Evolutionary conservation across 345 rosid species (phyloP).

Genomic region (Brassica carinata): DNA sequence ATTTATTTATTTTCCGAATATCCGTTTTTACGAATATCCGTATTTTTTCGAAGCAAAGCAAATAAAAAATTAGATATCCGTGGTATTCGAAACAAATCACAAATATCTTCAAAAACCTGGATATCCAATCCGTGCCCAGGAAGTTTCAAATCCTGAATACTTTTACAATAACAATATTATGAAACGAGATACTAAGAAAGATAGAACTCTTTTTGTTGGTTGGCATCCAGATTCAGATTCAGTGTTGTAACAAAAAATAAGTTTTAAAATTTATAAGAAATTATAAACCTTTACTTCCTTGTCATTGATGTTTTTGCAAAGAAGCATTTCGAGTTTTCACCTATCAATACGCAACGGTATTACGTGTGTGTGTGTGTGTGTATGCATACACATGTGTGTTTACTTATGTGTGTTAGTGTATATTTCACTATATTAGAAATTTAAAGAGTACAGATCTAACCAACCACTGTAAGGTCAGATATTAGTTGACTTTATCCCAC

Average conservation of each 20-base stretch:
- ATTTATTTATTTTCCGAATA: too few species aligned
- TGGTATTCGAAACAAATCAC: too few species aligned
- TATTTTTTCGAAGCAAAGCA: too few species aligned
- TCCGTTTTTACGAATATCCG: too few species aligned
- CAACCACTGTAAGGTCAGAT: conserved; percentile 32
- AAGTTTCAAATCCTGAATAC: neutral
- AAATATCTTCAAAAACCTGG: too few species aligned
- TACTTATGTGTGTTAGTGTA: neutral
- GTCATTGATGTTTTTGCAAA: neutral
- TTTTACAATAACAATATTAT: neutral
- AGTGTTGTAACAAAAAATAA: neutral
- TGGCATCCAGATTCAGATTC: neutral
- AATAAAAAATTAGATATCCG: too few species aligned
- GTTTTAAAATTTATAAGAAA: neutral
- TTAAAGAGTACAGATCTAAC: conserved; percentile 43
- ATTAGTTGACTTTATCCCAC: conserved; percentile 32
- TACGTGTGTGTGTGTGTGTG: neutral
- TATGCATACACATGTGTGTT: neutral
- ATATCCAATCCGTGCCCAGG: too few species aligned
- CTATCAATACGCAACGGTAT: neutral
- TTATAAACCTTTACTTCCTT: neutral
- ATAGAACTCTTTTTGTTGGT: neutral
- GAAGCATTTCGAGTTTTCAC: neutral
- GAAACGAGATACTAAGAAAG: neutral
- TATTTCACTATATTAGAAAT: neutral